These are phyloP conservation scores for Fusarium secorum DNA, from an alignment of 2,329 filamentous ascomycete genomes.

Conservation along the genomic window DNA sequence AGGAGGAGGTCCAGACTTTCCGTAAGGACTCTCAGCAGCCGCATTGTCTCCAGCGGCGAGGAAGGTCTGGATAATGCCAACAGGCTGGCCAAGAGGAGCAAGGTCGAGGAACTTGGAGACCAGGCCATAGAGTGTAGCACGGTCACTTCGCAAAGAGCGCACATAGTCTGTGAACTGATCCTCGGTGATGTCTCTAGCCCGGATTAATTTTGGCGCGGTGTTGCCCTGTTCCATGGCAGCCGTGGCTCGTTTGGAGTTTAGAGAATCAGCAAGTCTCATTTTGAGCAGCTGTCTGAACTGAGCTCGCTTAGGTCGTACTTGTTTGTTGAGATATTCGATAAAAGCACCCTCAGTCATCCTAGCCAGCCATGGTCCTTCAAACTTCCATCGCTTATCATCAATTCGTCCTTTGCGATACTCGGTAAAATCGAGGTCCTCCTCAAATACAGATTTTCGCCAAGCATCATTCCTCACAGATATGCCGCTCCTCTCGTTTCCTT, in stretches of 20 bases:
- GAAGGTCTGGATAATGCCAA: conserved; percentile 41
- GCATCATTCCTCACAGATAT: conserved; percentile 27
- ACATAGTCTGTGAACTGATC: conserved; percentile 61
- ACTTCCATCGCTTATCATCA: conserved; percentile 68
- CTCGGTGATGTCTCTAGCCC: conserved; percentile 55
- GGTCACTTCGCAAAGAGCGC: conserved; percentile 61
- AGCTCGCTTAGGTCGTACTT: conserved; percentile 60
- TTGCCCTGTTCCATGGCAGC: conserved; percentile 52
- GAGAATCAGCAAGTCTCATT: conserved; percentile 55
- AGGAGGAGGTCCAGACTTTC: conserved; percentile 62
- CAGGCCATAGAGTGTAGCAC: conserved; percentile 58
- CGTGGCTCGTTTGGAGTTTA: conserved; percentile 50
- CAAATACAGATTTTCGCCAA: conserved; percentile 64
- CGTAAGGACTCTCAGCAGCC: conserved; percentile 54
- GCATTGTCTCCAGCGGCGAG: conserved; percentile 37
- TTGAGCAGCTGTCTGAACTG: conserved; percentile 65
- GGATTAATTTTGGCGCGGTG: conserved; percentile 40
- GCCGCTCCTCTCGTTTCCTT: conserved; percentile 33
- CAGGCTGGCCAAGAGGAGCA: conserved; percentile 56
- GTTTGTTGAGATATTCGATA: conserved; percentile 60
- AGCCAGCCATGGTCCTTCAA: conserved; percentile 71
- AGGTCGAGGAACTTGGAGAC: conserved; percentile 70
- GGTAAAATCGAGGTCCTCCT: conserved; percentile 64
- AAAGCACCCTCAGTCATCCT: conserved; percentile 69
- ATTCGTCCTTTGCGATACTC: conserved; percentile 47